These are phyloP conservation scores for Ganoderma resinaceum DNA, from an alignment of 1,284 basidiomycete genomes.

Conservation along the genomic window DNA sequence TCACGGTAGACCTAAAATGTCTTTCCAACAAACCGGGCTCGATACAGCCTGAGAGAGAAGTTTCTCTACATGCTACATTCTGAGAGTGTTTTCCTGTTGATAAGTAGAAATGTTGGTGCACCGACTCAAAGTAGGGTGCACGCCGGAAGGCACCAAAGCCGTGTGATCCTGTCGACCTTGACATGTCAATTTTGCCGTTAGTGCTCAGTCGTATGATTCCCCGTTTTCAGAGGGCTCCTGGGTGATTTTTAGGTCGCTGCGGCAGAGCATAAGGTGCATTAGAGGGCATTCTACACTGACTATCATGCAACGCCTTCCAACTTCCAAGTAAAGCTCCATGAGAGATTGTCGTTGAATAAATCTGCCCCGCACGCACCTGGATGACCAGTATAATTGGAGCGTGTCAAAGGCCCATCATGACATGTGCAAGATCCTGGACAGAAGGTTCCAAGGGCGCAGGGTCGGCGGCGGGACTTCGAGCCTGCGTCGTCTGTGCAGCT, in stretches of 20 bases:
- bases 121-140: neutral
- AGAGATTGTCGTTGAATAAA: neutral
- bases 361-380: neutral
- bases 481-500: neutral
- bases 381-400: no score
- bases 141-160: neutral
- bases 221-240: neutral
- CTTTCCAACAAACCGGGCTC: neutral
- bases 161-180: neutral
- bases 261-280: neutral
- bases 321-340: neutral
- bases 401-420: constrained; percentile 13
- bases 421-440: constrained; percentile 20
- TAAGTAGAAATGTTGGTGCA: neutral
- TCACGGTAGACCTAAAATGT: neutral
- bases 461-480: neutral
- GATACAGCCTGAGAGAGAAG: no score
- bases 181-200: neutral
- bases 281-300: neutral
- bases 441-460: constrained; percentile 1
- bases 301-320: neutral
- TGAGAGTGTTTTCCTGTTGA: neutral
- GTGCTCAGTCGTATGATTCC: neutral
- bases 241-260: neutral
- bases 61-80: no score